A percentile compares a stretch with the other conserved stretches of the same genome.
These are phyloP conservation scores for Trapa incisa DNA, from an alignment of 345 rosid species.

Conservation along the genomic window DNA sequence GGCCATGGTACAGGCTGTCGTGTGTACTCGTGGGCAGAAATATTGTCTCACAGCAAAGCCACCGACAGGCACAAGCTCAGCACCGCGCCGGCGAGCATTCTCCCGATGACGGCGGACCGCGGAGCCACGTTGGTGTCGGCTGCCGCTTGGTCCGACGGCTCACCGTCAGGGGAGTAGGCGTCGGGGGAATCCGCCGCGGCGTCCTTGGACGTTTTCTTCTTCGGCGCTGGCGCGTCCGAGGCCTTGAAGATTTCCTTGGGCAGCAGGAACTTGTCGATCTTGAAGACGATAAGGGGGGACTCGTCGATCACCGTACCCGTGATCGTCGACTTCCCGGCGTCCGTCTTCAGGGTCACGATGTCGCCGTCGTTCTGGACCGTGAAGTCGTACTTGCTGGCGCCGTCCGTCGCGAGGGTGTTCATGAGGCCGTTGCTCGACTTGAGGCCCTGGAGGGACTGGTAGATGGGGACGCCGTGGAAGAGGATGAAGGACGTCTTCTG, in stretches of 20 bases:
- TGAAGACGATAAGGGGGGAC: constrained; percentile 65
- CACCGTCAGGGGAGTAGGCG: constrained; percentile 46
- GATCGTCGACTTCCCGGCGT: constrained; percentile 43
- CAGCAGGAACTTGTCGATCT: constrained; percentile 53
- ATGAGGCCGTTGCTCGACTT: constrained; percentile 64
- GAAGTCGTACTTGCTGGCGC: constrained; percentile 58
- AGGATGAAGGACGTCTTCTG: constrained; percentile 51
- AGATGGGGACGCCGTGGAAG: constrained; percentile 72
- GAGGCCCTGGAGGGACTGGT: constrained; percentile 50
- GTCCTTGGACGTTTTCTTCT: constrained; percentile 6
- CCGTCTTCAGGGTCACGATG: constrained; percentile 56
- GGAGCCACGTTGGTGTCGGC: constrained; percentile 30
- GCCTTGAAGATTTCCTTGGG: constrained; percentile 73
- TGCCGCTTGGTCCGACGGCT: constrained; percentile 30
- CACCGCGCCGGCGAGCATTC: constrained; percentile 14
- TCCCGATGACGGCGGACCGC: constrained; percentile 20
- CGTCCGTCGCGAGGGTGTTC: constrained; percentile 87
- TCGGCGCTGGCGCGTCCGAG: constrained; percentile 30
- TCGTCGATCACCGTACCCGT: constrained; percentile 55
- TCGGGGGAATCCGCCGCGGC: constrained; percentile 33
- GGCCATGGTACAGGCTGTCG: background rate
- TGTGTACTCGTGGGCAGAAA: background rate
- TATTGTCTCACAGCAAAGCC: constrained; percentile 16
- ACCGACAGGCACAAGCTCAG: constrained; percentile 34
- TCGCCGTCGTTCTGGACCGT: constrained; percentile 69